Base-by-base conservation (phyloP, 768 basidiomycete species). In the Rhodotorula diobovata region DNA sequence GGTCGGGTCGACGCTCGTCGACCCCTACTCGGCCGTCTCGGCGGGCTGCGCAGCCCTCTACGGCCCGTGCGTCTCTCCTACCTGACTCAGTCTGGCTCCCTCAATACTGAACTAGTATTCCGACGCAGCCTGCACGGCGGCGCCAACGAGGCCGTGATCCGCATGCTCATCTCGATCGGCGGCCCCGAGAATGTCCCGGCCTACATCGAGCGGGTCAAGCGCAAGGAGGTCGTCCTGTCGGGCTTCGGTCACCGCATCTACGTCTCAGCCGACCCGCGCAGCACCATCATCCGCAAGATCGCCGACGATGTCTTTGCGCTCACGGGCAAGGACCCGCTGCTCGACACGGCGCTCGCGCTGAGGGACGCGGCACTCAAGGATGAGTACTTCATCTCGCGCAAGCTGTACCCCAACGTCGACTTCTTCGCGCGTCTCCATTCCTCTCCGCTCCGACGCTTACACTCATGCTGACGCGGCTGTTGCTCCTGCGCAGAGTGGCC, bases 191-290 rank as follows among this genome's bases (percentile, higher is more conserved):
- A 78, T 50, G 77, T 78, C 1, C 75, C 74, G 2, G 68, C 63
- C 34, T 95, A 91, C 80, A 82, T 95, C 57, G 90, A 90, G 72
- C 87, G 88, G 20, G 93, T 95, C 65, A 95, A 95, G 81, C 85
- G 84, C 73, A 86, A 91, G 62, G 90, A 94, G 80, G 90, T 89
- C 78, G 90, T 94, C 2, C 84, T 95, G 37, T 91, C 89, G 58
- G 92, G 92, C 39, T 94, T 95, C 75, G 92, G 92, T 2, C 92
- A 95, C 80, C 87, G 90, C 15, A 86, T 91, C 32, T 91, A 91
- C 82, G 88, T 87, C 80, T 91, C 88, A 15, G 87, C 86, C 25
- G 93, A 95, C 80, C 93, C 93, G 34, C 86, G 93, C 32, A 92
- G 90, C 10, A 91, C 89, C 79, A 91, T 95, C 78, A 90, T 95